Evolutionary conservation across 306 rosid species (phyloP).

Genomic region (Cicer bijugum): DNA sequence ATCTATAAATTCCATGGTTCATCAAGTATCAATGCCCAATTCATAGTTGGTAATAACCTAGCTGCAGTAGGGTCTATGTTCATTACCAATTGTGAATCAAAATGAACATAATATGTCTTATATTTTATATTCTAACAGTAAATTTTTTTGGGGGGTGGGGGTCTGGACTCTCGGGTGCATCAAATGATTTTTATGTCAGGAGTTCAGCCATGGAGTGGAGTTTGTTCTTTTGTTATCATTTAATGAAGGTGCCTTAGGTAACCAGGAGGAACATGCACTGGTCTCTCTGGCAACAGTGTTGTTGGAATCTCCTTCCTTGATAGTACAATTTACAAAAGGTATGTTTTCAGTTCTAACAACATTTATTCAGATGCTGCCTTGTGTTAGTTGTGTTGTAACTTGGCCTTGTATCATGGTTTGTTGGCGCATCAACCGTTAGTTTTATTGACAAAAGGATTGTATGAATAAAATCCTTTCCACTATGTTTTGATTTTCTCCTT

Average conservation of each 20-base stretch:
- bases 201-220: constrained; percentile 84
- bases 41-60: constrained; percentile 20
- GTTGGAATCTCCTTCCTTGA: constrained; percentile 70
- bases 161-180: constrained; percentile 13
- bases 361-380: constrained; percentile 36
- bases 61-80: neutral
- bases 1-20: constrained; percentile 16
- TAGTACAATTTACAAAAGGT: constrained; percentile 89
- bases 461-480: constrained; percentile 4
- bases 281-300: constrained; percentile 58
- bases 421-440: constrained; percentile 31
- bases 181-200: constrained; percentile 56
- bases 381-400: constrained; percentile 26
- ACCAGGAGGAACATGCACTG: constrained; percentile 60
- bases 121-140: neutral
- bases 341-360: constrained; percentile 36
- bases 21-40: neutral
- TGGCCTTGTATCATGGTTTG: constrained; percentile 7
- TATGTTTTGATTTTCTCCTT: constrained; percentile 3
- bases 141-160: neutral
- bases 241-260: constrained; percentile 50
- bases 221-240: constrained; percentile 79
- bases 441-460: constrained; percentile 23
- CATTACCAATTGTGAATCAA: neutral
- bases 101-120: neutral